Base-by-base conservation (phyloP, 345 rosid genomes). In the Gossypium arboreum region DNA sequence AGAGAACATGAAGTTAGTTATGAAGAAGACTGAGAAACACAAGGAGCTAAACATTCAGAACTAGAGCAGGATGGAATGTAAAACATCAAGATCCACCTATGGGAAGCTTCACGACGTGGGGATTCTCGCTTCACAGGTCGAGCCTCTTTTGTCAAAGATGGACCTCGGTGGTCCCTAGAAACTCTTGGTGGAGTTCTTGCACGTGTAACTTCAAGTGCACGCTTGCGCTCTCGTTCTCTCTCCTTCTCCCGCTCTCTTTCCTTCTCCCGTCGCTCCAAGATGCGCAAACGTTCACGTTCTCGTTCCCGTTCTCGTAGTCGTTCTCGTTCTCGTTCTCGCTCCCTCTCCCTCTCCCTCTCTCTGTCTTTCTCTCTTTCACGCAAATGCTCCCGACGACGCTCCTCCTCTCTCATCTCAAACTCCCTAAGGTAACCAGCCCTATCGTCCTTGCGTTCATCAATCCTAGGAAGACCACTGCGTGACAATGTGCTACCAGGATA, bases 11-110 rank as follows among this genome's bases (percentile, higher is more conserved):
- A 83, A 86, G 93, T 93, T 86, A 95, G 98, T 87, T 79, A 61
- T 39, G 87, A 80, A 80, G 83, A 59, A 80, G 83, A 59, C 34
- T 77, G 84, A 82, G 87, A 88, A 74, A 81, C 66, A 83, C 81
- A 86, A 75, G 64, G 16, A 59, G 87, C 90, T 75, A 85, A 67
- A 87, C 66, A 85, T 92, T 89, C 84, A 90, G 83, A 88, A 89
- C 88, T 83, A 86, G 76, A 84, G 79, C 73, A 86, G 80, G 89
- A 83, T 24, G 79, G 79, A 80, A 84, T 83, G 82, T 82, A 84
- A 85, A 85, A 84, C 90, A 88, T 91, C 88, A 85, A 87, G 89
- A 83, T 82, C 91, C 92, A 95, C 99, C 99, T 95, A 95, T 88
- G 90, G 61, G 87, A 85, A 82, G 85, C 83, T 82, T 95, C 99